A percentile compares a stretch with the other conserved stretches of the same genome.
Conservation (phyloP, 164 flowering plant genomes). For the grape (Vitis vinifera) region ASM3070453v1 NC_081822.1:4094001-4094500, state of each 20-base stretch:
- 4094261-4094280: not conserved
- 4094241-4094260: not conserved
- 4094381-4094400: no score
- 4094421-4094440: no score
- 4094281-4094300: not conserved
- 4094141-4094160: constrained; percentile 74
- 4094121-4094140: constrained; percentile 92
- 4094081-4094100: constrained; percentile 87
- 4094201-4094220: constrained; percentile 7
- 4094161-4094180: constrained; percentile 62
- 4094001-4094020: not conserved
- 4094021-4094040: not conserved
- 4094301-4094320: not conserved
- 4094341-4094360: not conserved
- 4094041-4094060: constrained; percentile 1
- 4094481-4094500: no score
- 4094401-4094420: no score
- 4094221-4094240: not conserved
- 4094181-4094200: constrained; percentile 44
- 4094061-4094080: constrained; percentile 92
- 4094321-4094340: not conserved
- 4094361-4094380: not conserved
- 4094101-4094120: constrained; percentile 83
- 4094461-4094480: no score
- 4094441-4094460: no score